A percentile compares a stretch with the other conserved stretches of the same genome.
Evolutionary conservation across 306 rosid genomes (phyloP).

Genomic region (Vigna unguiculata): DNA sequence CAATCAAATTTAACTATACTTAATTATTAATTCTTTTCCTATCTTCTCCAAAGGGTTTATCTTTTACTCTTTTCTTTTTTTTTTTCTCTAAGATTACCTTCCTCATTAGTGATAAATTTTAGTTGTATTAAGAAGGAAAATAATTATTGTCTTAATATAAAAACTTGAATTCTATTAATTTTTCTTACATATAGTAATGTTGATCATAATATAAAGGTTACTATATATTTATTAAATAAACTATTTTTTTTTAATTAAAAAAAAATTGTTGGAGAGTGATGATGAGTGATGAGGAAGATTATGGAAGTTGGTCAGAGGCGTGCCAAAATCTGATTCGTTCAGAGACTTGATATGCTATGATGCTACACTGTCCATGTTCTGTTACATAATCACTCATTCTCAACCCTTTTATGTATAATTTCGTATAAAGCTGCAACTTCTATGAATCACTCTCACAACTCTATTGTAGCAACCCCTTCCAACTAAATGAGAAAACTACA

Average conservation of each 20-base stretch:
- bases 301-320: slow-evolving; percentile 31
- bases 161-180: no score
- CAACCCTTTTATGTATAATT: slow-evolving; percentile 12
- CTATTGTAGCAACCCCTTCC: neutral
- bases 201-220: no score
- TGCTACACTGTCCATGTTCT: neutral
- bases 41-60: neutral
- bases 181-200: no score
- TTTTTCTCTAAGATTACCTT: no score
- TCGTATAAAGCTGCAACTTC: slow-evolving; percentile 3
- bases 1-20: neutral
- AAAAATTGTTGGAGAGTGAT: neutral
- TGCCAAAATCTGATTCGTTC: slow-evolving; percentile 7
- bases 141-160: no score
- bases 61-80: no score
- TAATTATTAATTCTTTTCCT: neutral
- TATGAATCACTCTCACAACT: neutral
- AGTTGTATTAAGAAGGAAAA: no score
- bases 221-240: no score
- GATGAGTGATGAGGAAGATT: neutral
- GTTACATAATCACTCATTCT: no score
- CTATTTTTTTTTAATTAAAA: no score
- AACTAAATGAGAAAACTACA: neutral
- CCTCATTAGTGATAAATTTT: no score
- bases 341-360: neutral